Percentiles rank a stretch among this genome's conserved stretches.
phyloP scores from a whole-genome alignment of 176 grass and related monocot genomes.

The Carex pumila region DNA sequence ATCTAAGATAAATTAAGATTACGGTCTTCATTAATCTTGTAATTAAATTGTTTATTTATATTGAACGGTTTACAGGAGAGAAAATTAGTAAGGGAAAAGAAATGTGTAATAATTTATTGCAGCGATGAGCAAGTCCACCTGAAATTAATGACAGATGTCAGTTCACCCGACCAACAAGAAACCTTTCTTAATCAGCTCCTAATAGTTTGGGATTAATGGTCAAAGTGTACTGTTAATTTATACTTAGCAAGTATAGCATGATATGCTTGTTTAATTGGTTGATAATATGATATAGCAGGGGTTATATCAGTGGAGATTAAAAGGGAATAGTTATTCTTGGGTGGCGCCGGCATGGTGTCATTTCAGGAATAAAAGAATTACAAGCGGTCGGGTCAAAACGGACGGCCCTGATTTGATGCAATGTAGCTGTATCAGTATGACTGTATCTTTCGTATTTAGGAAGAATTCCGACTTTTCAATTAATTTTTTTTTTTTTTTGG shows the following conservation, averaged over 20 bases:
- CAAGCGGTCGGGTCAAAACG: slow-evolving; percentile 19
- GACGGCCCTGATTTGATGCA: slow-evolving; percentile 6
- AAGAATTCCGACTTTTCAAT: background rate
- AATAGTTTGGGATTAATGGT: slow-evolving; percentile 3
- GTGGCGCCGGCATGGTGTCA: slow-evolving; percentile 25
- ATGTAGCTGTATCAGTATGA: background rate
- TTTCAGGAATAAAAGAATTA: slow-evolving; percentile 21
- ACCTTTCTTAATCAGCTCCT: slow-evolving; percentile 2
- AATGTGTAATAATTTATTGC: background rate
- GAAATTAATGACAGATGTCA: background rate
- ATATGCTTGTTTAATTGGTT: slow-evolving; percentile 17
- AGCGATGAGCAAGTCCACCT: background rate
- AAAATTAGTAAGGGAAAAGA: too few species aligned
- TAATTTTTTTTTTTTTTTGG: background rate
- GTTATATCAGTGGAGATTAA: background rate
- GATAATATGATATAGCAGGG: background rate
- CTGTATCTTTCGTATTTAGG: background rate
- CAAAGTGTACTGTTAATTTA: background rate
- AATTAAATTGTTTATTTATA: too few species aligned
- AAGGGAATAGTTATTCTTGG: slow-evolving; percentile 5
- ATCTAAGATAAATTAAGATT: too few species aligned
- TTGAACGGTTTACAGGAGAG: too few species aligned
- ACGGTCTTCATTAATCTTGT: too few species aligned
- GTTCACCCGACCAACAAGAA: background rate
- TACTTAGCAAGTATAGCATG: background rate